phyloP scores from a whole-genome alignment of 139 green algal genomes.

The Closterium sp. region DNA sequence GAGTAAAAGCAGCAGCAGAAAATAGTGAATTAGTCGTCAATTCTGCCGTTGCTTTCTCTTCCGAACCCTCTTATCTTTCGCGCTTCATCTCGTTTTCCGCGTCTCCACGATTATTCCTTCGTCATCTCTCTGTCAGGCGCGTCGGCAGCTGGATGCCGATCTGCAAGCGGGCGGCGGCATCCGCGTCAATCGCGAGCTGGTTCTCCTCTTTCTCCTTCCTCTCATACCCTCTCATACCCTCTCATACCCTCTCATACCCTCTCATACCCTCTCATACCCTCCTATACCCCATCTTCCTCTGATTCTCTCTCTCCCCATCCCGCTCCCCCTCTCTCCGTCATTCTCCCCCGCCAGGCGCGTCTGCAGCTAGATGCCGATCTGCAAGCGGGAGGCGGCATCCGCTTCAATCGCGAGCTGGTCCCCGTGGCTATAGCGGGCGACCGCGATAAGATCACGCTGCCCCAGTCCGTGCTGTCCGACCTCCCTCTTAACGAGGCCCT shows the following conservation, averaged over 20 bases:
- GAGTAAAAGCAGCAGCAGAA: no score
- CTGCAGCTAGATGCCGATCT: not conserved
- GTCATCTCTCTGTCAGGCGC: not conserved
- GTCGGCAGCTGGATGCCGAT: slow-evolving; percentile 3
- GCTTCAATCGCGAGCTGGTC: slow-evolving; percentile 7
- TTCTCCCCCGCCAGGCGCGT: not conserved
- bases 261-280: no score
- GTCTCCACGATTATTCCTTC: not conserved
- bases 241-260: no score
- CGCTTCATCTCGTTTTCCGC: not conserved
- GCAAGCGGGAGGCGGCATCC: slow-evolving; percentile 8
- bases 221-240: no score
- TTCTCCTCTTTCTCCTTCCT: no score
- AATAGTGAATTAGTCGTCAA: no score
- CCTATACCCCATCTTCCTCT: no score
- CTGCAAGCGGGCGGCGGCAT: slow-evolving; percentile 16
- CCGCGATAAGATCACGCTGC: slow-evolving; percentile 29
- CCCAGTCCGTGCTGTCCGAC: slow-evolving; percentile 18
- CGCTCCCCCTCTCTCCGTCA: no score
- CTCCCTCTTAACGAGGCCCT: slow-evolving; percentile 25
- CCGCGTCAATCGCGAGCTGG: no score
- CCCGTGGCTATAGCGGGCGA: not conserved
- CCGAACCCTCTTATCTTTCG: not conserved
- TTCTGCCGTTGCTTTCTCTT: not conserved
- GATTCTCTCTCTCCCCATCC: no score